These are phyloP conservation scores for Echinochloa phyllopogon DNA, from an alignment of 176 grass and related monocot genomes.

Conservation along the genomic window DNA sequence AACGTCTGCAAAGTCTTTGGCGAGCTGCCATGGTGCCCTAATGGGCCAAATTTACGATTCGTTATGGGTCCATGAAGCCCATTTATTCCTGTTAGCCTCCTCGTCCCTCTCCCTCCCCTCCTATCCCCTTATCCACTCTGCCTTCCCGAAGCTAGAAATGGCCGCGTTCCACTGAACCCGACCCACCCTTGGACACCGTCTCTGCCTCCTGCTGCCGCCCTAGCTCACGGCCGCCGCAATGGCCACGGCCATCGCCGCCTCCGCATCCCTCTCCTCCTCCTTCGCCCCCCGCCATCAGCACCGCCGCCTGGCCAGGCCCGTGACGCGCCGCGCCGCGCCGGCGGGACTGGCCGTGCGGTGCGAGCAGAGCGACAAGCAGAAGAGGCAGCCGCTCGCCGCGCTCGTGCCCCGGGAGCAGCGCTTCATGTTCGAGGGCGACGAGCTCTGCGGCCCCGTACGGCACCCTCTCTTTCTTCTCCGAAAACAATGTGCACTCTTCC, in stretches of 20 bases:
- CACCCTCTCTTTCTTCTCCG: neutral
- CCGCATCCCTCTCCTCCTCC: constrained; percentile 52
- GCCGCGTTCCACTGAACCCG: constrained; percentile 39
- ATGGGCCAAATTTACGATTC: neutral
- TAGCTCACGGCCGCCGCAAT: constrained; percentile 40
- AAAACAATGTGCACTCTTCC: neutral
- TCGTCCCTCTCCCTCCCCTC: neutral
- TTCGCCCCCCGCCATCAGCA: constrained; percentile 32
- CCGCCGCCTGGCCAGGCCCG: constrained; percentile 31
- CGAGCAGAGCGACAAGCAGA: constrained; percentile 58
- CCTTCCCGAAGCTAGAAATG: constrained; percentile 40
- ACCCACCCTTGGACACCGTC: constrained; percentile 1
- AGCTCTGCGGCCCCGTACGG: constrained; percentile 63
- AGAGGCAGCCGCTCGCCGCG: constrained; percentile 47
- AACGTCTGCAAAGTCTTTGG: neutral
- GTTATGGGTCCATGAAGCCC: neutral
- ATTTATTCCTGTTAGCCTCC: neutral
- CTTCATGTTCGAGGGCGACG: constrained; percentile 80
- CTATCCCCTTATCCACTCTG: constrained; percentile 48
- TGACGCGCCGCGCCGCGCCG: constrained; percentile 32
- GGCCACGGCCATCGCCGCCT: constrained; percentile 59
- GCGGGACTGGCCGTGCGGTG: constrained; percentile 54
- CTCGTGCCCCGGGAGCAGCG: constrained; percentile 66
- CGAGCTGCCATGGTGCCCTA: neutral
- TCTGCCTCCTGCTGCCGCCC: neutral